Percentiles rank a stretch among this genome's conserved stretches.
phyloP scores from a whole-genome alignment of 495 filamentous ascomycete species.

The Neurospora sp. region DNA sequence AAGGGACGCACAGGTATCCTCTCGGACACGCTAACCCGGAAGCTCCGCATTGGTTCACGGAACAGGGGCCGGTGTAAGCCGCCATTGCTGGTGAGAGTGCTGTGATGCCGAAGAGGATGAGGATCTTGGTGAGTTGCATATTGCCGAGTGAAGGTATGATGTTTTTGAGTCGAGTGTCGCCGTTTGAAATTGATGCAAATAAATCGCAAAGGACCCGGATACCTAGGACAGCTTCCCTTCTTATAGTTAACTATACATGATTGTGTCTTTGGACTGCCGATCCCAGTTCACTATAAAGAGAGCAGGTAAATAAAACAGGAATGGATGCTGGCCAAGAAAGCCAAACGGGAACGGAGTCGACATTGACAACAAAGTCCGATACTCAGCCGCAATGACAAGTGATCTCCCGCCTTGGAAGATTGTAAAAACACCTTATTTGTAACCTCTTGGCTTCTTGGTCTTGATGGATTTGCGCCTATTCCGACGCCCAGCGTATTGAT shows the following conservation, averaged over 20 bases:
- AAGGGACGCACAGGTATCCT: constrained; percentile 18
- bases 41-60: constrained; percentile 9
- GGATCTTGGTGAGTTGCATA: neutral
- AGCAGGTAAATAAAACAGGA: too few species aligned
- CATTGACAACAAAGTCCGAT: neutral
- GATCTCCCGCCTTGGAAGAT: neutral
- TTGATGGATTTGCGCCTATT: neutral
- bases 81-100: neutral
- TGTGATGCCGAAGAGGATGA: neutral
- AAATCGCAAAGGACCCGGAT: neutral
- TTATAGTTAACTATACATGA: neutral
- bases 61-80: constrained; percentile 19
- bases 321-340: too few species aligned
- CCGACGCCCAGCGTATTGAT: neutral
- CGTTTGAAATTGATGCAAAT: neutral
- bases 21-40: constrained; percentile 8
- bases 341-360: too few species aligned
- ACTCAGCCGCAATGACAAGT: neutral
- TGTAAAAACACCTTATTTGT: constrained; percentile 3
- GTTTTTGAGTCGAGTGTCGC: neutral
- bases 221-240: neutral
- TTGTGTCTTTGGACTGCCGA: neutral
- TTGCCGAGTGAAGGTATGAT: neutral
- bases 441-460: constrained; percentile 4
- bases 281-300: neutral